Conservation (phyloP, 2,329 filamentous ascomycete genomes). For the Monilinia fructicola region DNA sequence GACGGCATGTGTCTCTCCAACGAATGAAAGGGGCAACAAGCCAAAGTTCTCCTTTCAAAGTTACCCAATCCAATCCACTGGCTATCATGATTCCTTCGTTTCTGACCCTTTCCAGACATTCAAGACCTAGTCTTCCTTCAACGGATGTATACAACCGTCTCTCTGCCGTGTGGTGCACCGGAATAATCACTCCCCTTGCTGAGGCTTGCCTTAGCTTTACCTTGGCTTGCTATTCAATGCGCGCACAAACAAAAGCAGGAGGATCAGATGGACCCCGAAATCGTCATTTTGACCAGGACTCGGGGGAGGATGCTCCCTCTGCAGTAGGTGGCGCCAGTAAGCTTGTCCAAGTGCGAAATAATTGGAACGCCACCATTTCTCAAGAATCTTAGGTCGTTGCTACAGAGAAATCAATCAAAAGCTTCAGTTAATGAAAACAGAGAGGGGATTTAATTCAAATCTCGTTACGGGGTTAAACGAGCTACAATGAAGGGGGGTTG, state of each 20-base stretch:
- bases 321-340: slow-evolving; percentile 17
- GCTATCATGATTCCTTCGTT: slow-evolving; percentile 6
- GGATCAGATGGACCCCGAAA: slow-evolving; percentile 22
- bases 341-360: slow-evolving; percentile 1
- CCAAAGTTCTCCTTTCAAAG: background rate
- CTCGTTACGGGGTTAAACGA: background rate
- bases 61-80: slow-evolving; percentile 2
- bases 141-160: slow-evolving; percentile 15
- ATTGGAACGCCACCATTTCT: slow-evolving; percentile 17
- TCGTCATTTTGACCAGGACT: slow-evolving; percentile 18
- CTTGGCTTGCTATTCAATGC: slow-evolving; percentile 17
- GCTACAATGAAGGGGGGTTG: slow-evolving; percentile 3
- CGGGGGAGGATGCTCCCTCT: slow-evolving; percentile 6
- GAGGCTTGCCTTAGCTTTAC: slow-evolving; percentile 10
- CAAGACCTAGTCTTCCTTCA: slow-evolving; percentile 1
- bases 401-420: background rate
- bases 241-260: slow-evolving; percentile 12
- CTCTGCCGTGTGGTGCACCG: background rate
- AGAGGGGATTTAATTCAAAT: background rate
- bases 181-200: slow-evolving; percentile 4
- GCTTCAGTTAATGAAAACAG: background rate
- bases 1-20: slow-evolving; percentile 16
- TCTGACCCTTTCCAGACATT: background rate
- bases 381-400: background rate
- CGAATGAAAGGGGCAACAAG: slow-evolving; percentile 12